Conservation (phyloP, 768 basidiomycete genomes). For the Peribolospora baueri region DNA sequence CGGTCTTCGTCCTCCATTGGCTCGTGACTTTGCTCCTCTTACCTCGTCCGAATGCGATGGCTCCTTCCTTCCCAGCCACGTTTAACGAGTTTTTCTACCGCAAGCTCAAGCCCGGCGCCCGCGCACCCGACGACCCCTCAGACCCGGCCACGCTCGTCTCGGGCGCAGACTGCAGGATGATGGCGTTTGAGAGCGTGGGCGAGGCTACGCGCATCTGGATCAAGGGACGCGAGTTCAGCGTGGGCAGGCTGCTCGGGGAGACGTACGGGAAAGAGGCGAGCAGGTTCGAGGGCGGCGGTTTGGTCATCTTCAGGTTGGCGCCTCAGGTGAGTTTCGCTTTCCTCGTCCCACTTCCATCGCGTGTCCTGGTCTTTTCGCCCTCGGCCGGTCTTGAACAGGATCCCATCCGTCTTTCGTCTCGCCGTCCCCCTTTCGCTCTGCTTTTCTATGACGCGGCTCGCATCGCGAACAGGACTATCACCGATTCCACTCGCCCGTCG, state of each 20-base stretch:
- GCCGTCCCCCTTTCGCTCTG: too few species aligned
- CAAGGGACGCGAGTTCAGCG: constrained; percentile 80
- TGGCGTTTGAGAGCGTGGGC: constrained; percentile 65
- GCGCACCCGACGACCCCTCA: constrained; percentile 45
- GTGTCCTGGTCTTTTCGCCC: background rate
- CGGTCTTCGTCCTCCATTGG: too few species aligned
- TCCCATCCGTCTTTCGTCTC: too few species aligned
- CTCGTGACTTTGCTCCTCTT: background rate
- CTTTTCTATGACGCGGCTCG: background rate
- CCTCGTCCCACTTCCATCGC: background rate
- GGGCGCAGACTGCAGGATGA: constrained; percentile 87
- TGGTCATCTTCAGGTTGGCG: constrained; percentile 75
- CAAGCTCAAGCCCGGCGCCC: constrained; percentile 59
- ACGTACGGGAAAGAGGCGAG: constrained; percentile 43
- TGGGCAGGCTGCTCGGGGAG: constrained; percentile 55
- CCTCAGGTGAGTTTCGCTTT: constrained; percentile 24
- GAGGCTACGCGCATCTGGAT: constrained; percentile 87
- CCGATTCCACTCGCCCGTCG: constrained; percentile 70
- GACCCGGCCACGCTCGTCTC: constrained; percentile 60
- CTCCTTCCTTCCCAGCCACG: constrained; percentile 30
- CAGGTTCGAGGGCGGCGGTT: constrained; percentile 49
- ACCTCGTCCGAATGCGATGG: background rate
- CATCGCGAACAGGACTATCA: constrained; percentile 53
- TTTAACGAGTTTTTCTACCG: constrained; percentile 49
- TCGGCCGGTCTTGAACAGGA: background rate